Conservation (phyloP, 768 basidiomycete genomes). For the Suillus plorans region DNA sequence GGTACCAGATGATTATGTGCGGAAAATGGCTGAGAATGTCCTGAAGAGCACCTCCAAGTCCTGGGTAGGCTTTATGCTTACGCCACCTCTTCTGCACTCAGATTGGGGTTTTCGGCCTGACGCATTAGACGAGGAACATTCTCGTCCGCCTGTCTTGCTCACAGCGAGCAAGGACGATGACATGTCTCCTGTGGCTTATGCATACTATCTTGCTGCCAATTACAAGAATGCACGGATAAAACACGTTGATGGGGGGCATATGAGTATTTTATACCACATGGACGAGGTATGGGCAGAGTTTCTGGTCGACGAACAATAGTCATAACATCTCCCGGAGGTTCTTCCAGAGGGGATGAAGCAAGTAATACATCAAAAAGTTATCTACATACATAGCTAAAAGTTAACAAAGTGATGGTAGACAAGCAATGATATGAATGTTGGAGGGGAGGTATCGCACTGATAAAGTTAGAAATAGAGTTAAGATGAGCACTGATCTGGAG, state of each 20-base stretch:
- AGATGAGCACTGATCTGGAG: conserved; percentile 11
- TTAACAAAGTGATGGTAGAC: neutral
- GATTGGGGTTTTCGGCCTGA: conserved; percentile 52
- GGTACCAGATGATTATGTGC: conserved; percentile 44
- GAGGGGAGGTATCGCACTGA: conserved; percentile 20
- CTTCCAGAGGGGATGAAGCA: conserved; percentile 6
- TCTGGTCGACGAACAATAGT: conserved; percentile 16
- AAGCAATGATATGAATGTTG: conserved; percentile 21
- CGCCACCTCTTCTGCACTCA: conserved; percentile 42
- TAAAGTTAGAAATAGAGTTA: conserved; percentile 10
- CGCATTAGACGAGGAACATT: conserved; percentile 44
- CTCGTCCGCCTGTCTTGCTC: conserved; percentile 45
- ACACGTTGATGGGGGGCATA: conserved; percentile 48
- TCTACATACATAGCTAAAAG: neutral
- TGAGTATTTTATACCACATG: conserved; percentile 44
- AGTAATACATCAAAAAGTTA: neutral
- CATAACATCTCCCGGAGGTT: neutral
- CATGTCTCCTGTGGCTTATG: conserved; percentile 42
- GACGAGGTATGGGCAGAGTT: conserved; percentile 46
- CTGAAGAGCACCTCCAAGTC: conserved; percentile 47
- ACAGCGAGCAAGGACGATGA: conserved; percentile 43
- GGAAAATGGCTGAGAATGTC: conserved; percentile 40
- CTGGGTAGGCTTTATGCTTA: conserved; percentile 53
- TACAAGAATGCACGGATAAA: conserved; percentile 45
- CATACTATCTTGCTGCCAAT: conserved; percentile 46